Evolutionary conservation across 176 grass and related monocot species (phyloP).

Genomic region (Oryza glaberrima): DNA sequence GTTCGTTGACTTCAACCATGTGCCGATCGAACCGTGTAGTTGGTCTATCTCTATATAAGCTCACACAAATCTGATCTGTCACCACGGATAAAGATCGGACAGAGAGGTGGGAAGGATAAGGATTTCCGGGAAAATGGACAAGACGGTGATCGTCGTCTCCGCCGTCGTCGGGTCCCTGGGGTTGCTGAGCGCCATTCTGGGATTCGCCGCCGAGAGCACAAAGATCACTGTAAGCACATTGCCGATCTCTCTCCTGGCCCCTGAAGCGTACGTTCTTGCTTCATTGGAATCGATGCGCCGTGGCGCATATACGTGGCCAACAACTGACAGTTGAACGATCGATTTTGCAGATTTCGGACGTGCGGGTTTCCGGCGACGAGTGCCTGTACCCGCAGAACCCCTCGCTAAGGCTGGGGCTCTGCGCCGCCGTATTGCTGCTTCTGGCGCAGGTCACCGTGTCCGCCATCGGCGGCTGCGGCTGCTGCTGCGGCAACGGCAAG

Average conservation of each 20-base stretch:
- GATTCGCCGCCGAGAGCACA: conserved; percentile 37
- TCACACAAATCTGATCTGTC: too few relatives aligned
- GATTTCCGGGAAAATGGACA: conserved; percentile 2
- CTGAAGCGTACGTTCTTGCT: too few relatives aligned
- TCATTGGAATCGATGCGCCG: too few relatives aligned
- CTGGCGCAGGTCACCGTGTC: conserved; percentile 18
- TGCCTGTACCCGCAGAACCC: too few relatives aligned
- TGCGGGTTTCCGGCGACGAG: too few relatives aligned
- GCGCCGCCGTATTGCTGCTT: conserved; percentile 38
- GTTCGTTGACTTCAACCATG: too few relatives aligned
- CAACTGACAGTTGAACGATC: too few relatives aligned
- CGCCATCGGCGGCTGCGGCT: conserved; percentile 38
- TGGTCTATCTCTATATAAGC: too few relatives aligned
- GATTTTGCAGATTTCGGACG: neutral
- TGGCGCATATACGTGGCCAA: too few relatives aligned
- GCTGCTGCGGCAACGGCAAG: neutral
- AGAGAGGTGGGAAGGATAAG: neutral
- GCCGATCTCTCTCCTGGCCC: too few relatives aligned
- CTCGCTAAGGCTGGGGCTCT: conserved; percentile 22
- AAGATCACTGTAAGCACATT: conserved; percentile 37
- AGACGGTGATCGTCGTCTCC: neutral
- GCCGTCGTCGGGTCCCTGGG: conserved; percentile 35
- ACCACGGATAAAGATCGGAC: neutral
- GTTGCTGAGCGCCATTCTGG: conserved; percentile 36
- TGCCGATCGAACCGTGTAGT: too few relatives aligned